Evolutionary conservation across 352 stramenopile species (phyloP), one percentile per base, ranked within the genome.

Genomic region (Elongisporangium anandrum): DNA sequence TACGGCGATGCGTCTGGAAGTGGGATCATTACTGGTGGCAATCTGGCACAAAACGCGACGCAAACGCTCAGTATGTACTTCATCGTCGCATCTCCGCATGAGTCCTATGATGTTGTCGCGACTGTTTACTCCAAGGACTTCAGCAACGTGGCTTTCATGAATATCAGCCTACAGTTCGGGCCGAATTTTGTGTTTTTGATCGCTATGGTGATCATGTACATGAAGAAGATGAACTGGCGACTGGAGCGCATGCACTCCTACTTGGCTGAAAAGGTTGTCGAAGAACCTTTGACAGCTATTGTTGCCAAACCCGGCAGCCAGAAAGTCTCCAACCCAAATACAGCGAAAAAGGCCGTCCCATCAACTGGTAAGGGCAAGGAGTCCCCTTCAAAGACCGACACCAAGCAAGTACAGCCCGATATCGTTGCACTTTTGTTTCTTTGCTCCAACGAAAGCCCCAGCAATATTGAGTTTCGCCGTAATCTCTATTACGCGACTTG

Each of bases 61-160:
- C 76, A 71, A 6, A 84, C 79, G 47, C 52, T 85, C 17, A 90
- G 72, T 57, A 94, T 94, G 83, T 96, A 96, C 73, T 92, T 94
- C 52, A 81, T 90, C 34, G 50, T 94, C 9, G 75, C 81, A 0
- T 69, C 84, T 22, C 85, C 85, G 1, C 78, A 88, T 52, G 75
- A 88, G 53, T 69, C 72, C 1, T 65, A 83, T 19, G 81, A 92
- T 39, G 68, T 83, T 0, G 70, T 93, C 6, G 26, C 80, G 2
- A 56, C 63, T 0, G 65, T 74, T 17, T 92, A 87, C 66, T 93
- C 81, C 15, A 96, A 94, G 61, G 83, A 87, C 48, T 94, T 96
- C 60, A 84, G 69, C n/a, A 72, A 70, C 13, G 54, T n/a, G 0
- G 60, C 67, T 17, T 93, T 94, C 22, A 23, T 85, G 0, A 26